Base-by-base conservation (phyloP, 148 eudicot species). In the Nepenthes gracilis region DNA sequence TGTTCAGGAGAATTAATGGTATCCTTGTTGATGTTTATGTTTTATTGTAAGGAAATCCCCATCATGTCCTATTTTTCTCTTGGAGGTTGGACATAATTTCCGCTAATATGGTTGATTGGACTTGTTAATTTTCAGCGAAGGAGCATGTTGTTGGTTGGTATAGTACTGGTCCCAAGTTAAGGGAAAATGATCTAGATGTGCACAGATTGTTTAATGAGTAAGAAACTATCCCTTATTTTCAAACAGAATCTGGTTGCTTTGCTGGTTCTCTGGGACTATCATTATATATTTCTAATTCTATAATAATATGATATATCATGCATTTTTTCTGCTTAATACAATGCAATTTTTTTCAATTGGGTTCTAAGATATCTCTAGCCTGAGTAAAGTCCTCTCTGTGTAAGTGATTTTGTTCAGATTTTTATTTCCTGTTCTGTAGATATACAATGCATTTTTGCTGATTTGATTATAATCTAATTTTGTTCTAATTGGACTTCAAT, bases 61-160 rank as follows among this genome's bases (percentile, higher is more conserved):
- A 23, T 23, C 23, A 0, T 23, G 23, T 23, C 64, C 47, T 43
- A 49, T 3, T n/a, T n/a, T 49, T 49, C 48, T 45, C 53, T 6
- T 10, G 53, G 11, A 49, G 53, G 45, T 23, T 40, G 45, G 45
- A 40, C 45, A 8, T 66, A 45, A 54, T 62, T 36, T 65, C 33
- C 37, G 38, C 36, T 61, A 2, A 9, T 55, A 2, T 60, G 50
- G 9, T 2, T 34, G 7, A 12, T 48, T 52, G 2, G 61, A 14
- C 43, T 64, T 58, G 35, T 68, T 64, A 58, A 45, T 32, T 53
- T 70, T 54, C 90, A 92, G 97, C 97, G 1, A 92, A 88, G 83
- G 98, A 92, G 85, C 98, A 92, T 72, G 98, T 92, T 40, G 84
- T 92, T 35, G 98, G 98, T 35, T 92, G 98, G 98, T 92, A 92